phyloP scores from a whole-genome alignment of 176 grass and related monocot species.

The Calamus simplicifolius region DNA sequence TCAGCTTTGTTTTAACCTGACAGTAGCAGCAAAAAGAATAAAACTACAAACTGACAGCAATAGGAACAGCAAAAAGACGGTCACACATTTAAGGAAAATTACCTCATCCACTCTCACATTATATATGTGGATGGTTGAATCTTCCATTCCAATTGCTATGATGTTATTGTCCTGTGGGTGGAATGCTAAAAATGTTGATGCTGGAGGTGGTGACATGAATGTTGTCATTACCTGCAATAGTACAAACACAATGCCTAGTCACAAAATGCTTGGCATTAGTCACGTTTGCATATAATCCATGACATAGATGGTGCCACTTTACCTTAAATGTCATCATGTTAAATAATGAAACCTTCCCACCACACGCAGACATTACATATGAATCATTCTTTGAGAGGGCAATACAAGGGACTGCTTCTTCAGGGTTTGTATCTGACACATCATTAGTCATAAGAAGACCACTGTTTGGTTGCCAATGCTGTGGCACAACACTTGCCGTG shows the following conservation, averaged over 20 bases:
- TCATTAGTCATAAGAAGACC: slow-evolving; percentile 97
- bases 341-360: slow-evolving; percentile 96
- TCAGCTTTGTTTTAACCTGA: slow-evolving; percentile 90
- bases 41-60: slow-evolving; percentile 21
- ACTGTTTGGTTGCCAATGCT: slow-evolving; percentile 87
- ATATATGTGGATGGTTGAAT: slow-evolving; percentile 99
- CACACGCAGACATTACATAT: slow-evolving; percentile 98
- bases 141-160: slow-evolving; percentile 99
- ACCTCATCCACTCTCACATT: slow-evolving; percentile 99
- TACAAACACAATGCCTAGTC: too few relatives aligned
- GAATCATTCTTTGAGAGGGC: slow-evolving; percentile 98
- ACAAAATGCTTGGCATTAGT: too few relatives aligned
- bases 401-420: slow-evolving; percentile 82
- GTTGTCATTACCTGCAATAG: slow-evolving; percentile 84
- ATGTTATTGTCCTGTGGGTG: slow-evolving; percentile 99
- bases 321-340: slow-evolving; percentile 99
- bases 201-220: slow-evolving; percentile 85
- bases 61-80: slow-evolving; percentile 8
- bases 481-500: slow-evolving; percentile 71
- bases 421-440: slow-evolving; percentile 51
- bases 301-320: slow-evolving; percentile 21
- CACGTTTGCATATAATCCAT: not conserved
- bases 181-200: slow-evolving; percentile 93
- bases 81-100: not conserved
- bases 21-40: not conserved